These are phyloP conservation scores for Eucalyptus viminalis DNA, from an alignment of 345 rosid species.

Conservation along the genomic window DNA sequence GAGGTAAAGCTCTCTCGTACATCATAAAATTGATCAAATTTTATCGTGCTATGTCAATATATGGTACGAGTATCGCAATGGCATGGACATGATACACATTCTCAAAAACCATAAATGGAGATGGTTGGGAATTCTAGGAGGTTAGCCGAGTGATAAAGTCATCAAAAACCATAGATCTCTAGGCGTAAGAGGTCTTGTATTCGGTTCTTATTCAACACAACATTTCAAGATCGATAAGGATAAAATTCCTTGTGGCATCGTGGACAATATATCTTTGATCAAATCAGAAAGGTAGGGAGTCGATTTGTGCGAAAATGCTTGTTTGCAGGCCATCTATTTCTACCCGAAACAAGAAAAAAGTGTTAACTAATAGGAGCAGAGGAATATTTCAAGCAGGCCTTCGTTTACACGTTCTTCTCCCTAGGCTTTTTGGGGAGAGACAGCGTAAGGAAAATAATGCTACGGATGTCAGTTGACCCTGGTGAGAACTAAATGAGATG, in stretches of 20 bases:
- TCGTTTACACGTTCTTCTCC: not conserved
- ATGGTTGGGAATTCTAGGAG: not conserved
- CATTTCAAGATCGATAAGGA: not conserved
- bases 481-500: not conserved
- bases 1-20: not conserved
- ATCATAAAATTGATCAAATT: not conserved
- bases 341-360: not conserved
- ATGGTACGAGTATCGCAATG: not conserved
- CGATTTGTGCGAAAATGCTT: not conserved
- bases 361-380: not conserved
- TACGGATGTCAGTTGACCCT: not conserved
- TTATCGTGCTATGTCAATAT: not conserved
- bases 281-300: not conserved
- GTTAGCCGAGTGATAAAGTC: not conserved
- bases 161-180: not conserved
- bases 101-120: not conserved
- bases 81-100: not conserved
- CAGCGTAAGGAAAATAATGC: not conserved
- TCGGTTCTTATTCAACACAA: not conserved
- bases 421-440: not conserved
- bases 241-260: not conserved
- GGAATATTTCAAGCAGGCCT: not conserved
- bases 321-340: not conserved
- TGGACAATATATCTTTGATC: not conserved
- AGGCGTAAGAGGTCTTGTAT: not conserved